Conservation (phyloP, 208 protist species). For the Trypanosoma melophagium region DNA sequence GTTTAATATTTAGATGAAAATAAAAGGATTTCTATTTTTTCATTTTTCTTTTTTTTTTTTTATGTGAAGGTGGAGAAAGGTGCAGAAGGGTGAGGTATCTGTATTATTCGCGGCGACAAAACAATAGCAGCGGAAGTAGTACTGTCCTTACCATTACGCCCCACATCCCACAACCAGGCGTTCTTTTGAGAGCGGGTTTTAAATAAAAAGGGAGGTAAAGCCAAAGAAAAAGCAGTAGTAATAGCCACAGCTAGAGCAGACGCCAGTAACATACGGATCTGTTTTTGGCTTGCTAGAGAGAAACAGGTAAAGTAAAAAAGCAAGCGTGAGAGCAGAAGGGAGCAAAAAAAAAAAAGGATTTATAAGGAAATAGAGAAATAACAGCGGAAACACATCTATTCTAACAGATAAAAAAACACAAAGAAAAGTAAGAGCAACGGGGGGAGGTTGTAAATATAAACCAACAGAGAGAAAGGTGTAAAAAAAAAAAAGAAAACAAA, state of each 20-base stretch:
- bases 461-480: slow-evolving; percentile 17
- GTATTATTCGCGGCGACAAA: too few relatives aligned
- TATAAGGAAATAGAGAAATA: too few relatives aligned
- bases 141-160: too few relatives aligned
- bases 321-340: not conserved
- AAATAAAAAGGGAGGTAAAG: slow-evolving; percentile 21
- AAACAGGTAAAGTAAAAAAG: not conserved
- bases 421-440: not conserved
- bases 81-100: not conserved
- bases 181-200: slow-evolving; percentile 16
- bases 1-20: too few relatives aligned
- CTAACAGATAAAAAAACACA: not conserved
- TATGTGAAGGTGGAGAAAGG: not conserved
- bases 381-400: not conserved
- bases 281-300: too few relatives aligned
- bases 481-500: not conserved
- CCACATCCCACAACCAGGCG: not conserved
- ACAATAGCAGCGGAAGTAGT: too few relatives aligned
- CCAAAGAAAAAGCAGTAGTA: not conserved
- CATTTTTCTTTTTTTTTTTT: slow-evolving; percentile 23
- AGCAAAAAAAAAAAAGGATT: not conserved
- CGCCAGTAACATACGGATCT: too few relatives aligned
- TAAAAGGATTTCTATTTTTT: slow-evolving; percentile 28
- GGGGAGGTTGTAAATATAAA: not conserved
- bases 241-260: not conserved